Evolutionary conservation across 176 grass and related monocot genomes (phyloP).

Genomic region (Carex pumila): DNA sequence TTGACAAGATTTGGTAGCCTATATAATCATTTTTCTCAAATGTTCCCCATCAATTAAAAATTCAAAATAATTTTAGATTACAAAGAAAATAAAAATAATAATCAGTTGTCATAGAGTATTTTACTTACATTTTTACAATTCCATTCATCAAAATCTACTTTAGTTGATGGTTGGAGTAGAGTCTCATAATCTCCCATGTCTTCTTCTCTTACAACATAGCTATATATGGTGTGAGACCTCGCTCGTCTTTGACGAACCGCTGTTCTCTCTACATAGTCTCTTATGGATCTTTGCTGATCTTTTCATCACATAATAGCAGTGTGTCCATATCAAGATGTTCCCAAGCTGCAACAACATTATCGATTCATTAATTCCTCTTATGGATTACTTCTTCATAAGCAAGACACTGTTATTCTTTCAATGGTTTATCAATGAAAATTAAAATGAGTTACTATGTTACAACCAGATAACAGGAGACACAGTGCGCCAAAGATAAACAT

Average conservation of each 20-base stretch:
- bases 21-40: not conserved
- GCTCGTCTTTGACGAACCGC: not conserved
- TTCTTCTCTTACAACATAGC: conserved; percentile 4
- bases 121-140: not conserved
- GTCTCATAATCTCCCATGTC: not conserved
- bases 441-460: not conserved
- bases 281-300: conserved; percentile 31
- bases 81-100: not conserved
- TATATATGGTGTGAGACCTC: not conserved
- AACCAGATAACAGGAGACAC: not conserved
- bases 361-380: not conserved
- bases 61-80: not conserved
- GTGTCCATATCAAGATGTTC: conserved; percentile 46
- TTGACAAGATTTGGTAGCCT: not conserved
- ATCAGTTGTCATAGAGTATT: not conserved
- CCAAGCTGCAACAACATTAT: conserved; percentile 33
- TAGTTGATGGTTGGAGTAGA: conserved; percentile 26
- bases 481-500: not conserved
- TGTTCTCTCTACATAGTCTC: not conserved
- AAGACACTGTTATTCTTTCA: not conserved
- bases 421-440: not conserved
- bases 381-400: not conserved
- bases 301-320: conserved; percentile 43
- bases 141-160: not conserved
- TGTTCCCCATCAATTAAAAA: not conserved